Evolutionary conservation across 2,329 filamentous ascomycete species (phyloP).

Genomic region (Colletotrichum tabaci): DNA sequence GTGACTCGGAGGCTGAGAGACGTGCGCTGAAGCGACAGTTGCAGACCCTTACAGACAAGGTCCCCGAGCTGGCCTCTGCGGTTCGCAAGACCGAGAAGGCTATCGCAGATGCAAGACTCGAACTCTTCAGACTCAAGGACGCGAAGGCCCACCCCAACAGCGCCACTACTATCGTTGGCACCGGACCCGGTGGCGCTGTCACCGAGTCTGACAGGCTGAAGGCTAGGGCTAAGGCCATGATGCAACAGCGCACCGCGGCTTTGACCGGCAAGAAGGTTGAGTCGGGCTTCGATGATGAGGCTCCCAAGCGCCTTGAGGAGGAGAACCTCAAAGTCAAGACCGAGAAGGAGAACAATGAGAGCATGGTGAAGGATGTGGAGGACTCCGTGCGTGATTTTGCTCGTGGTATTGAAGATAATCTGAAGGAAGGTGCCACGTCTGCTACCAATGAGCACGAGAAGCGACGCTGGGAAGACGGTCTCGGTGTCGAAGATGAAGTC

Average conservation of each 20-base stretch:
- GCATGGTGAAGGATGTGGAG: slow-evolving; percentile 97
- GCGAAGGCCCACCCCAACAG: slow-evolving; percentile 91
- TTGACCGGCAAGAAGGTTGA: slow-evolving; percentile 88
- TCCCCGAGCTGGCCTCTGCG: slow-evolving; percentile 92
- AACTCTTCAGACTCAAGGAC: slow-evolving; percentile 94
- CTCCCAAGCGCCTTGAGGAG: slow-evolving; percentile 88
- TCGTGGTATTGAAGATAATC: slow-evolving; percentile 84
- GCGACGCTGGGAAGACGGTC: slow-evolving; percentile 93
- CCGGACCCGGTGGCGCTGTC: slow-evolving; percentile 89
- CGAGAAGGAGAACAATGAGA: slow-evolving; percentile 94
- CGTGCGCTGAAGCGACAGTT: slow-evolving; percentile 90
- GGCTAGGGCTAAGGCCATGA: slow-evolving; percentile 95
- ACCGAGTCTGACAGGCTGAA: slow-evolving; percentile 96
- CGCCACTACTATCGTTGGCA: slow-evolving; percentile 87
- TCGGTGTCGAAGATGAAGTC: slow-evolving; percentile 96
- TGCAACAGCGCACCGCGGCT: slow-evolving; percentile 96
- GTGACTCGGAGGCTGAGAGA: slow-evolving; percentile 90
- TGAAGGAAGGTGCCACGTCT: slow-evolving; percentile 85
- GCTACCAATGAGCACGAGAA: slow-evolving; percentile 89
- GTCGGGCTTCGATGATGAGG: slow-evolving; percentile 79
- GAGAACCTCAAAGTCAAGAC: slow-evolving; percentile 85
- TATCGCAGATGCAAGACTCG: slow-evolving; percentile 91
- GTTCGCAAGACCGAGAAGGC: slow-evolving; percentile 92
- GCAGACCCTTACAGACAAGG: slow-evolving; percentile 87
- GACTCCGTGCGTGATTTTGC: slow-evolving; percentile 94